phyloP scores from a whole-genome alignment of 2,329 filamentous ascomycete genomes.

The Colletotrichum plurivorum region DNA sequence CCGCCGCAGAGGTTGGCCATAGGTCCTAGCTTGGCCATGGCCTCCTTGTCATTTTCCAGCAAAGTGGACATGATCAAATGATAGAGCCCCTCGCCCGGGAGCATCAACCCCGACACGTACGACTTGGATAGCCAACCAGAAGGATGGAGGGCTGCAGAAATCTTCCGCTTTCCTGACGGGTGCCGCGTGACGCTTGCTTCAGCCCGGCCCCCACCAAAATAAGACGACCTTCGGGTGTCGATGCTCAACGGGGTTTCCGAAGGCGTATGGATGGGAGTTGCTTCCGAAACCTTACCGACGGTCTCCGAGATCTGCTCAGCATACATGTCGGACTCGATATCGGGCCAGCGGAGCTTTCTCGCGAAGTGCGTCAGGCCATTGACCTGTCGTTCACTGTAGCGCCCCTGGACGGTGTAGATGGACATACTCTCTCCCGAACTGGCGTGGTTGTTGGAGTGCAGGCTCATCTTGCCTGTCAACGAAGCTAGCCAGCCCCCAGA shows the following conservation, averaged over 20 bases:
- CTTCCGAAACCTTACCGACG: conserved; percentile 58
- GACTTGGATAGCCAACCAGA: conserved; percentile 78
- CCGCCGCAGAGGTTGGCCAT: conserved; percentile 75
- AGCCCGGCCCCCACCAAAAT: conserved; percentile 56
- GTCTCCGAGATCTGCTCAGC: conserved; percentile 64
- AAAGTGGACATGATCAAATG: conserved; percentile 77
- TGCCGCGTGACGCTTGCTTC: conserved; percentile 36
- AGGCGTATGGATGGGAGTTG: conserved; percentile 57
- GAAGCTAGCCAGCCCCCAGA: conserved; percentile 69
- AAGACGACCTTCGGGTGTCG: conserved; percentile 58
- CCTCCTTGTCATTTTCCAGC: conserved; percentile 74
- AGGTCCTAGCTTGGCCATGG: conserved; percentile 70
- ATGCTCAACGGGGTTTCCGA: conserved; percentile 52
- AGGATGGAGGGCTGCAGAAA: conserved; percentile 70
- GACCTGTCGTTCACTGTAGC: conserved; percentile 71
- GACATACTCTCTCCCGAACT: conserved; percentile 46
- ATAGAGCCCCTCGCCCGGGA: conserved; percentile 74
- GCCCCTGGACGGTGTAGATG: conserved; percentile 67
- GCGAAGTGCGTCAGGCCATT: conserved; percentile 76
- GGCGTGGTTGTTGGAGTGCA: conserved; percentile 50
- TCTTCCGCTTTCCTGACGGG: conserved; percentile 63
- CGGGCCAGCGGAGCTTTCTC: conserved; percentile 73
- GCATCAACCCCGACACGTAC: conserved; percentile 75
- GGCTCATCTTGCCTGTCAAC: conserved; percentile 67
- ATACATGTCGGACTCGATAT: conserved; percentile 67